Conservation (phyloP, 805 yeast genomes). For the Candida sithepensis region DNA sequence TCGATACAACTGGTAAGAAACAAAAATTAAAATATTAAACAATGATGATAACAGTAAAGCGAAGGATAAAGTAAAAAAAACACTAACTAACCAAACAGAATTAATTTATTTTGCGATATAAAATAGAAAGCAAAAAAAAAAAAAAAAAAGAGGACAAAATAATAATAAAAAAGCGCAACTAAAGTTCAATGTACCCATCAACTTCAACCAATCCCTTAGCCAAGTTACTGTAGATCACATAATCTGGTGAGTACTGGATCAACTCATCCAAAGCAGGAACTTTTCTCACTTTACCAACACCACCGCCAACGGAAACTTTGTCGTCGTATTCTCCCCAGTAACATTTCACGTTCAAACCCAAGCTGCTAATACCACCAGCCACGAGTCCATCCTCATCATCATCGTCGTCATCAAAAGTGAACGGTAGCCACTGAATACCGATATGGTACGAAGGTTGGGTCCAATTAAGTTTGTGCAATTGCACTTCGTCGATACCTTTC, state of each 20-base stretch:
- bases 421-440: conserved; percentile 77
- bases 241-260: conserved; percentile 60
- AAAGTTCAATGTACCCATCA: conserved; percentile 21
- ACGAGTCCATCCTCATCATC: conserved; percentile 18
- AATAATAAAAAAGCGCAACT: background rate
- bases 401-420: conserved; percentile 41
- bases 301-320: conserved; percentile 37
- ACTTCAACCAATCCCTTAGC: conserved; percentile 68
- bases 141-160: background rate
- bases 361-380: conserved; percentile 13
- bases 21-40: no score
- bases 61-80: no score
- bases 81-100: no score
- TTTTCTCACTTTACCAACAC: conserved; percentile 24
- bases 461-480: conserved; percentile 65
- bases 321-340: conserved; percentile 74
- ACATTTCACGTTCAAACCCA: conserved; percentile 63
- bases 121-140: background rate
- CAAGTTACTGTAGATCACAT: conserved; percentile 60
- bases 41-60: no score
- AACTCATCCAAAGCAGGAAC: conserved; percentile 75
- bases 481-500: conserved; percentile 62
- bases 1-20: no score
- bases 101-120: background rate
- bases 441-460: conserved; percentile 48